A percentile compares a stretch with the other conserved stretches of the same genome.
Conservation (phyloP, 768 basidiomycete species). For the Cystobasidium onofrii region DNA sequence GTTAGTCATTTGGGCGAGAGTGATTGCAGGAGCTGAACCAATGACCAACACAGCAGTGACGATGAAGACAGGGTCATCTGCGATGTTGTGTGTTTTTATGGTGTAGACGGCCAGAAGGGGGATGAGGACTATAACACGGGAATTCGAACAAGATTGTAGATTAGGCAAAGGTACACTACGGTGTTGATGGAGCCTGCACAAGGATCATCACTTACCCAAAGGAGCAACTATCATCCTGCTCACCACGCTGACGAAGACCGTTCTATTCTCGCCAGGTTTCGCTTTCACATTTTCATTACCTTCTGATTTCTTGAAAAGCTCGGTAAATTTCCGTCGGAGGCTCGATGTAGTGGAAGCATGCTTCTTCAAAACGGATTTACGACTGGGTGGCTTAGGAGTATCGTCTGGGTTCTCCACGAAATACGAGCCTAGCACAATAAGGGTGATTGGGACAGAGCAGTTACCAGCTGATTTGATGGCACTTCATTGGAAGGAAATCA, state of each 20-base stretch:
- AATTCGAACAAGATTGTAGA: too few species aligned
- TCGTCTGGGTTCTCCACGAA: conserved; percentile 35
- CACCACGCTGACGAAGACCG: conserved; percentile 12
- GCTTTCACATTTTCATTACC: background rate
- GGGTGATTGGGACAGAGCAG: conserved; percentile 77
- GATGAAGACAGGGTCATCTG: conserved; percentile 70
- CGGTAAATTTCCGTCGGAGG: background rate
- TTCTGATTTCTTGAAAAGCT: background rate
- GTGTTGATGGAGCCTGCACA: too few species aligned
- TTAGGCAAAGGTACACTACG: conserved; percentile 43
- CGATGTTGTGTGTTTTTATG: conserved; percentile 47
- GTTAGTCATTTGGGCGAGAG: conserved; percentile 51
- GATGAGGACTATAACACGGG: conserved; percentile 64
- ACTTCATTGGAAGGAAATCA: conserved; percentile 15
- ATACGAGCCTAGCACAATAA: conserved; percentile 86
- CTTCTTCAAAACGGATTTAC: background rate
- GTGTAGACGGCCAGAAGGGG: conserved; percentile 65
- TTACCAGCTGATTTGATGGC: conserved; percentile 62
- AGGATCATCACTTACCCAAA: conserved; percentile 57
- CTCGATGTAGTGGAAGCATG: background rate
- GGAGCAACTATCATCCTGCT: conserved; percentile 14
- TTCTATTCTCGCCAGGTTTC: background rate
- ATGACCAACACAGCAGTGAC: conserved; percentile 75
- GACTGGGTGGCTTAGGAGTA: conserved; percentile 12
- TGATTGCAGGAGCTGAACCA: conserved; percentile 40